These are phyloP conservation scores for Colletotrichum agaves DNA, from an alignment of 2,329 filamentous ascomycete genomes.

Conservation along the genomic window DNA sequence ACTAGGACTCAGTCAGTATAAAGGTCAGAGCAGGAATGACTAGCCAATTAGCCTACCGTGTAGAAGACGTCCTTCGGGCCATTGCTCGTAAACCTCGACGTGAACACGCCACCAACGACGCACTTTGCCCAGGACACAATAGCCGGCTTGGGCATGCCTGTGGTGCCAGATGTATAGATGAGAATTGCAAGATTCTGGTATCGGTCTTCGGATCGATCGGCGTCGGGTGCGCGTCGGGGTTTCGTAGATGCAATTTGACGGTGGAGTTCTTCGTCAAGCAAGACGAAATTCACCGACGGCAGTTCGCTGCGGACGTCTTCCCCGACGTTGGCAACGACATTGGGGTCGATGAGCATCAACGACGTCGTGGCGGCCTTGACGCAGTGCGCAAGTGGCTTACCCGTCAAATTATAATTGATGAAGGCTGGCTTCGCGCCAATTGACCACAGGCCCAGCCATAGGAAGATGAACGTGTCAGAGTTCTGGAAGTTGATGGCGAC, in stretches of 20 bases:
- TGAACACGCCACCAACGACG: conserved; percentile 63
- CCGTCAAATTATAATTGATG: conserved; percentile 86
- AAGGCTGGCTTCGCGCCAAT: conserved; percentile 86
- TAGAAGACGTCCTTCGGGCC: conserved; percentile 76
- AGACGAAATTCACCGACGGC: conserved; percentile 64
- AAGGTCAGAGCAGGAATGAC: conserved; percentile 3
- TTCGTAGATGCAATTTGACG: conserved; percentile 62
- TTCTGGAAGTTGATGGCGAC: conserved; percentile 87
- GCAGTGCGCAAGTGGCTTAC: conserved; percentile 78
- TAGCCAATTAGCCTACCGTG: conserved; percentile 63
- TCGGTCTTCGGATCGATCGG: conserved; percentile 61
- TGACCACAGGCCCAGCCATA: conserved; percentile 83
- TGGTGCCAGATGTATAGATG: conserved; percentile 89
- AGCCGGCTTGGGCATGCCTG: conserved; percentile 83
- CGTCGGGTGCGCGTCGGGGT: conserved; percentile 68
- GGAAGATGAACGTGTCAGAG: conserved; percentile 78
- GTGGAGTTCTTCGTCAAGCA: conserved; percentile 69
- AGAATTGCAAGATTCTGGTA: conserved; percentile 73
- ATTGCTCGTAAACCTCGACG: conserved; percentile 66
- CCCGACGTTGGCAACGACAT: conserved; percentile 64
- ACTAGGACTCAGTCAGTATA: conserved; percentile 54
- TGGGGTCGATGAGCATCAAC: conserved; percentile 75
- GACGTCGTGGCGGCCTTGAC: conserved; percentile 74
- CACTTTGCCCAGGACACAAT: conserved; percentile 79
- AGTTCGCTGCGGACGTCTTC: conserved; percentile 66